Base-by-base conservation (phyloP, 441 rosid genomes). In the Pelargonium citronellum region DNA sequence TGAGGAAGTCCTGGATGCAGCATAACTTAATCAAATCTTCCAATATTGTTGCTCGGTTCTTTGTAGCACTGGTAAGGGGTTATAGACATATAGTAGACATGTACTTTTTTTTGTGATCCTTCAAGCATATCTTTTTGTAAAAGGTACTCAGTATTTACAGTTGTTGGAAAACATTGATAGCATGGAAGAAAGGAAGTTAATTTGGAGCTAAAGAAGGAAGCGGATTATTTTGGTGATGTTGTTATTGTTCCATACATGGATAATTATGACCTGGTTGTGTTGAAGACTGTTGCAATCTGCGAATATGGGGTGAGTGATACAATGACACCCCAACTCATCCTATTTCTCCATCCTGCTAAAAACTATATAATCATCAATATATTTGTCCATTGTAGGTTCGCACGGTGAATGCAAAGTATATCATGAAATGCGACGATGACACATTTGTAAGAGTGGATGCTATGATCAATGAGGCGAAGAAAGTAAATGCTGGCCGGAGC, bases 241-340 rank as follows among this genome's bases (percentile, higher is more conserved):
- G 83, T 86, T 62, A 81, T 86, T 30, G 92, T 88, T 71, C 90
- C 90, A 3, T 88, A 88, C 84, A 84, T 88, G 89, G 93, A 88
- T 75, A 82, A 87, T 69, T 88, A 88, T 74, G 91, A 88, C 69
- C 92, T 86, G 68, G 90, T 86, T 73, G 92, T 88, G 2, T 80
- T 86, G 64, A 88, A 88, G 83, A 88, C 92, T 1, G 89, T 88
- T 74, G 91, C 93, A 63, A 88, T 88, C 51, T 86, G 89, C 2
- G 93, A 86, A 78, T 88, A 85, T 73, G 93, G 93, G 88, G 90
- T 87, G 80, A 84, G 95, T 79, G 60, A 4, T 49, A n/a, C 37
- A 7, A 4, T 34, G 69, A 64, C 41, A 53, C 60, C 60, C 47
- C 15, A 39, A 37, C 24, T 10, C 64, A 15, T 20, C 67, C 15